phyloP scores from a whole-genome alignment of 352 stramenopile genomes.

The Phytopythium mirpurense region DNA sequence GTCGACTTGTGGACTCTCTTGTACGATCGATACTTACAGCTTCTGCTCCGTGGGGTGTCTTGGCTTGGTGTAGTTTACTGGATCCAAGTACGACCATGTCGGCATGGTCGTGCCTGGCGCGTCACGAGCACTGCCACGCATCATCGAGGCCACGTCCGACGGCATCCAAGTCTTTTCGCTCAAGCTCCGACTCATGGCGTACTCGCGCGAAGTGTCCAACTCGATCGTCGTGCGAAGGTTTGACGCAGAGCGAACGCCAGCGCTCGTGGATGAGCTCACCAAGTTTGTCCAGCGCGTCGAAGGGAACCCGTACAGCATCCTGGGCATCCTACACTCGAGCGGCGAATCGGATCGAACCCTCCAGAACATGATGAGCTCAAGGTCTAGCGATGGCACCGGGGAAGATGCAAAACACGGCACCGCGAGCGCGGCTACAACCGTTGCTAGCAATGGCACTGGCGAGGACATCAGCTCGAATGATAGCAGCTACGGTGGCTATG shows the following conservation, averaged over 20 bases:
- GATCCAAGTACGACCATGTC: slow-evolving; percentile 76
- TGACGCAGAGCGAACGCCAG: slow-evolving; percentile 29
- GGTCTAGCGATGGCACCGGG: neutral
- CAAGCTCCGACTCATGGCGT: slow-evolving; percentile 72
- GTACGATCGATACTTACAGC: neutral
- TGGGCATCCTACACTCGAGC: slow-evolving; percentile 56
- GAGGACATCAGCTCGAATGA: neutral
- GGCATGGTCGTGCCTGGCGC: slow-evolving; percentile 71
- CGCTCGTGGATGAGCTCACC: slow-evolving; percentile 32
- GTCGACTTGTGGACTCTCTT: neutral
- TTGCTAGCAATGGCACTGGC: neutral
- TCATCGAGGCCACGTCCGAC: slow-evolving; percentile 76
- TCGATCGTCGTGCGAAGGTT: slow-evolving; percentile 70
- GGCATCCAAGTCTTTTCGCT: slow-evolving; percentile 79
- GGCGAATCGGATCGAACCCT: slow-evolving; percentile 40
- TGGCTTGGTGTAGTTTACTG: slow-evolving; percentile 52
- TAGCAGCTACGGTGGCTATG: neutral
- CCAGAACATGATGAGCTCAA: neutral
- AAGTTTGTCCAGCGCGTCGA: slow-evolving; percentile 66
- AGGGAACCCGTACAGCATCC: slow-evolving; percentile 81
- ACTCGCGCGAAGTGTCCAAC: slow-evolving; percentile 77
- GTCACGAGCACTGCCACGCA: slow-evolving; percentile 51
- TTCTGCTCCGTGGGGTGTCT: neutral
- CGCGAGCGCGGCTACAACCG: neutral
- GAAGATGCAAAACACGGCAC: neutral